Percentiles rank a stretch among this genome's conserved stretches.
These are phyloP conservation scores for Verticillium longisporum DNA, from an alignment of 2,329 filamentous ascomycete genomes.

Conservation along the genomic window DNA sequence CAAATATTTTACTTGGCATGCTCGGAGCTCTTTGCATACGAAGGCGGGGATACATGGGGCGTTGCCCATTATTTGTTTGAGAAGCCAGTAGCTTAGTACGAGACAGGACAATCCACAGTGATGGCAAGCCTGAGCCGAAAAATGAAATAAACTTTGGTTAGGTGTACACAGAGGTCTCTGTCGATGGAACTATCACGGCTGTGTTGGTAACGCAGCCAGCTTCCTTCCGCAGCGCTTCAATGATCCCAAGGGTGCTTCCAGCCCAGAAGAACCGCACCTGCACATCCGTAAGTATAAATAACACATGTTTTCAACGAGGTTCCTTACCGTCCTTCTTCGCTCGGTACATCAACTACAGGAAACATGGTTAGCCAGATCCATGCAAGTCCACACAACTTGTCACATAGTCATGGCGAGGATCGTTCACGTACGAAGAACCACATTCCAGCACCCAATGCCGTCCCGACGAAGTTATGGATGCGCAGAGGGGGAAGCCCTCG, in stretches of 20 bases:
- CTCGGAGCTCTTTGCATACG: slow-evolving; percentile 60
- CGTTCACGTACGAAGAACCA: slow-evolving; percentile 78
- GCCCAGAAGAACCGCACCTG: slow-evolving; percentile 72
- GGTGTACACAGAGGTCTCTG: neutral
- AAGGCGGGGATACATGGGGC: slow-evolving; percentile 61
- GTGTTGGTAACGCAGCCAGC: neutral
- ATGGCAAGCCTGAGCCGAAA: neutral
- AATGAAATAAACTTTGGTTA: neutral
- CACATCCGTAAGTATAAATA: neutral
- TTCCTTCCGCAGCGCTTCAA: slow-evolving; percentile 35
- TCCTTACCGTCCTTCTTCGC: slow-evolving; percentile 82
- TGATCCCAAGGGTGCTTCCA: slow-evolving; percentile 98
- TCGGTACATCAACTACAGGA: slow-evolving; percentile 78
- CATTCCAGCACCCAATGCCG: slow-evolving; percentile 88
- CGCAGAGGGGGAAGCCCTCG: slow-evolving; percentile 13
- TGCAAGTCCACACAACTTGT: neutral
- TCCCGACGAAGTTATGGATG: slow-evolving; percentile 80
- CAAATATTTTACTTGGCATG: slow-evolving; percentile 68
- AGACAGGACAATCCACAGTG: neutral
- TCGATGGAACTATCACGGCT: neutral
- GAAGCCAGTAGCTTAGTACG: slow-evolving; percentile 31
- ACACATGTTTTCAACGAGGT: neutral
- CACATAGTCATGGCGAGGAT: neutral
- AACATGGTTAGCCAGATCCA: slow-evolving; percentile 9
- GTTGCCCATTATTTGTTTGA: slow-evolving; percentile 62